phyloP scores from a whole-genome alignment of 2,329 filamentous ascomycete species.

The Talaromyces funiculosus region DNA sequence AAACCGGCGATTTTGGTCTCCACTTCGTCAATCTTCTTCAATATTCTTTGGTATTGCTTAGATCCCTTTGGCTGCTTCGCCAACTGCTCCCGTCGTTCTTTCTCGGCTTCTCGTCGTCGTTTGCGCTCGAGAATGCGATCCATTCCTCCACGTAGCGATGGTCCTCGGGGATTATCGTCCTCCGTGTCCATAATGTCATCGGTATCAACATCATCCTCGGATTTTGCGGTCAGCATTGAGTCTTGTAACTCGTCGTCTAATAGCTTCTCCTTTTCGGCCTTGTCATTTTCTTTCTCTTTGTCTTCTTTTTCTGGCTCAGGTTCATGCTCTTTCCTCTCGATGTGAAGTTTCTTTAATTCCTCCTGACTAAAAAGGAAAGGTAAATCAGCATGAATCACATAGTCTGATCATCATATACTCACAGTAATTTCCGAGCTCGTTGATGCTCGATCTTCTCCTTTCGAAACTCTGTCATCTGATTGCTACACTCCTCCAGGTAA shows the following conservation, averaged over 20 bases:
- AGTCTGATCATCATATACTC: slow-evolving; percentile 29
- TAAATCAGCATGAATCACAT: neutral
- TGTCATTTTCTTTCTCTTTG: slow-evolving; percentile 33
- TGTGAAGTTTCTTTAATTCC: slow-evolving; percentile 42
- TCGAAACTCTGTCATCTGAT: slow-evolving; percentile 88
- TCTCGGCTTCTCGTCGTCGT: slow-evolving; percentile 65
- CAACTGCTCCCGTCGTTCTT: slow-evolving; percentile 62
- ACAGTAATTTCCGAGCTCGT: slow-evolving; percentile 62
- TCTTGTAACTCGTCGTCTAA: slow-evolving; percentile 10
- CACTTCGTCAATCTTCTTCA: slow-evolving; percentile 85
- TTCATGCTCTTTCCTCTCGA: slow-evolving; percentile 44
- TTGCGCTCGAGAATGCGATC: slow-evolving; percentile 71
- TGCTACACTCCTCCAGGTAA: slow-evolving; percentile 87
- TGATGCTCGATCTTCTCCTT: slow-evolving; percentile 96
- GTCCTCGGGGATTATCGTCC: slow-evolving; percentile 57
- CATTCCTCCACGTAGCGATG: slow-evolving; percentile 56
- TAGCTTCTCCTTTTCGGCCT: slow-evolving; percentile 5
- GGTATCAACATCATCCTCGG: slow-evolving; percentile 12
- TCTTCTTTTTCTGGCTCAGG: slow-evolving; percentile 42
- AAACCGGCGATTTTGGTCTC: slow-evolving; percentile 72
- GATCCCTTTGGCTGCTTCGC: slow-evolving; percentile 69
- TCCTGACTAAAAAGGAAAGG: slow-evolving; percentile 27
- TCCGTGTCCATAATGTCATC: slow-evolving; percentile 62
- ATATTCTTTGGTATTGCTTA: slow-evolving; percentile 79
- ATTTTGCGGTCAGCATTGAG: neutral